These are phyloP conservation scores for Phytophthora podocarpi DNA, from an alignment of 352 stramenopile species.

Conservation along the genomic window DNA sequence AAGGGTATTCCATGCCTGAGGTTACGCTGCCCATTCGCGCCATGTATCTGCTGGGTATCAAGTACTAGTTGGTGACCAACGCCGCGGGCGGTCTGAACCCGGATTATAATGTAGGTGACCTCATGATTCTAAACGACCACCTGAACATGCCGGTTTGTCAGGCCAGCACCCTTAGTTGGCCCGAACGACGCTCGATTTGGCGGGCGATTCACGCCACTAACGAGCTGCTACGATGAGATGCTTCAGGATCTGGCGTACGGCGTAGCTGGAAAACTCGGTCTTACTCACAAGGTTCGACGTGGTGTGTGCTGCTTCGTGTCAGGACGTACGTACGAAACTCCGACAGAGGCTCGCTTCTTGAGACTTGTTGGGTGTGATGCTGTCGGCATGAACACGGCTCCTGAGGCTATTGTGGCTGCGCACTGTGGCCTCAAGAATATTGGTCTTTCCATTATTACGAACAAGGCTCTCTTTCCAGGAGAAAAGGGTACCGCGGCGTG, in stretches of 20 bases:
- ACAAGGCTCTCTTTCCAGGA: constrained; percentile 89
- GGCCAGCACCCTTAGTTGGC: constrained; percentile 95
- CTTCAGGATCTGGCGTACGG: constrained; percentile 84
- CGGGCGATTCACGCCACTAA: constrained; percentile 94
- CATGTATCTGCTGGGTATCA: constrained; percentile 95
- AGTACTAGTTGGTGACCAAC: constrained; percentile 97
- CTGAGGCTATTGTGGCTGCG: constrained; percentile 95
- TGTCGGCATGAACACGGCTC: constrained; percentile 97
- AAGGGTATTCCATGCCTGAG: constrained; percentile 95
- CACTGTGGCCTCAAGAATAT: constrained; percentile 96
- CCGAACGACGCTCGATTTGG: constrained; percentile 96
- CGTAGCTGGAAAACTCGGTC: constrained; percentile 80
- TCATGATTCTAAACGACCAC: constrained; percentile 97
- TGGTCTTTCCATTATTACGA: constrained; percentile 97
- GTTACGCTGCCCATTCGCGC: constrained; percentile 94
- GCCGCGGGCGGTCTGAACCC: constrained; percentile 95
- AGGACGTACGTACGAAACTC: constrained; percentile 96
- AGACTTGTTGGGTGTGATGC: constrained; percentile 91
- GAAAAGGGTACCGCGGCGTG: constrained; percentile 82
- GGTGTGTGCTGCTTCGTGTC: constrained; percentile 97
- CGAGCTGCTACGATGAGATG: constrained; percentile 92
- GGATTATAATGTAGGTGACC: constrained; percentile 94
- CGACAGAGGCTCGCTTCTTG: constrained; percentile 93
- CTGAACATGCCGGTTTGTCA: constrained; percentile 94
- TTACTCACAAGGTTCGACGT: constrained; percentile 86